These are phyloP conservation scores for Colletotrichum destructivum DNA, from an alignment of 2,329 filamentous ascomycete genomes.

Conservation along the genomic window DNA sequence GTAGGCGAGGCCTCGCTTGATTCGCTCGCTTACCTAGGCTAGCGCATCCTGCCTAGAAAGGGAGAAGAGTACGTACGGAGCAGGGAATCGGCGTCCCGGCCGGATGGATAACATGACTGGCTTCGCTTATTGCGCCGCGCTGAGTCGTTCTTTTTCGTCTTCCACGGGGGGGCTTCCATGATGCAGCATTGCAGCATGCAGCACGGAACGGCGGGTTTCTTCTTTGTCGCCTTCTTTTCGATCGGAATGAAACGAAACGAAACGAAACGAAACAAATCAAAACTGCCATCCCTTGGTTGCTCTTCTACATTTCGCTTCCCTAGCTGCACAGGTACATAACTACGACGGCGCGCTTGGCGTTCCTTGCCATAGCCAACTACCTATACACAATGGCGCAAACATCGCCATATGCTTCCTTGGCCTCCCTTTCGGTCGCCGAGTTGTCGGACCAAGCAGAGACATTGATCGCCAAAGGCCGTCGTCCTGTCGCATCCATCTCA, in stretches of 20 bases:
- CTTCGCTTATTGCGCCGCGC: constrained; percentile 13
- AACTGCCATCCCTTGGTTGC: not conserved
- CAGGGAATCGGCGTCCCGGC: not conserved
- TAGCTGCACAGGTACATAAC: no score
- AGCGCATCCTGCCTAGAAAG: not conserved
- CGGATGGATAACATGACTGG: constrained; percentile 1
- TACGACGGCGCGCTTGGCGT: not conserved
- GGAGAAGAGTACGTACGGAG: not conserved
- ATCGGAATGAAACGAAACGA: not conserved
- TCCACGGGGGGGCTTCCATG: not conserved
- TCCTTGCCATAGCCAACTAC: not conserved
- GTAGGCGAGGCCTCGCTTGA: not conserved
- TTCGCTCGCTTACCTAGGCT: not conserved
- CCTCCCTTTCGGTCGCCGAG: not conserved
- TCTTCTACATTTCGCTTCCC: not conserved
- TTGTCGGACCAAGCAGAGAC: not conserved
- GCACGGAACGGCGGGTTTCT: no score
- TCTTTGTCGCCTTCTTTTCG: not conserved
- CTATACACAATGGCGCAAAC: not conserved
- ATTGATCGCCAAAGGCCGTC: not conserved
- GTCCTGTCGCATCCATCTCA: constrained; percentile 7
- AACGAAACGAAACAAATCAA: not conserved
- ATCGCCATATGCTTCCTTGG: not conserved
- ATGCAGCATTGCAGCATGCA: not conserved
- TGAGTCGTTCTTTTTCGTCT: constrained; percentile 9